A percentile compares a stretch with the other conserved stretches of the same genome.
phyloP scores from a whole-genome alignment of 768 basidiomycete genomes.

The Lepiota brunneoincarnata region DNA sequence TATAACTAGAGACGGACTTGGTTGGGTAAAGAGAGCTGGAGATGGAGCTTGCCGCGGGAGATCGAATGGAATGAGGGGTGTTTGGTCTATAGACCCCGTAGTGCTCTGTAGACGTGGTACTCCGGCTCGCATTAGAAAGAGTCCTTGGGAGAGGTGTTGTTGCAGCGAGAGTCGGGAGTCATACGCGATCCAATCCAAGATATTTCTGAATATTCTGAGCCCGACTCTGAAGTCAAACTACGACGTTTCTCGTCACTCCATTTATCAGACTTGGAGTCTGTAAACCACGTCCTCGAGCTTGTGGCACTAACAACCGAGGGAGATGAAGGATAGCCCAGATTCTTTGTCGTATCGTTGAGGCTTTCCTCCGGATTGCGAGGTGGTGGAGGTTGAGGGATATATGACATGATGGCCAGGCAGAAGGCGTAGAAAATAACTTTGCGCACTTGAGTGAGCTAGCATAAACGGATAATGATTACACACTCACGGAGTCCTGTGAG shows the following conservation, averaged over 20 bases:
- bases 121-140: slow-evolving; percentile 9
- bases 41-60: slow-evolving; percentile 11
- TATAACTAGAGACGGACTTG: neutral
- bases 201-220: slow-evolving; percentile 21
- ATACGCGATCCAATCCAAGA: slow-evolving; percentile 13
- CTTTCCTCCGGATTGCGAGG: slow-evolving; percentile 23
- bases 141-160: neutral
- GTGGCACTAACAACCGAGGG: neutral
- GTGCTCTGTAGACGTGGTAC: neutral
- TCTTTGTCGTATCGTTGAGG: neutral
- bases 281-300: neutral
- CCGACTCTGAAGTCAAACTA: slow-evolving; percentile 17
- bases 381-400: slow-evolving; percentile 22
- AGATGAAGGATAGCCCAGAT: neutral
- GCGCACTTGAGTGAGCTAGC: neutral
- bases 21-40: neutral
- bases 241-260: slow-evolving; percentile 16
- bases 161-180: neutral
- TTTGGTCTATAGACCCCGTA: slow-evolving; percentile 10
- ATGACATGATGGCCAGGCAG: slow-evolving; percentile 26
- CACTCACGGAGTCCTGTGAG: slow-evolving; percentile 33
- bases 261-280: slow-evolving; percentile 9
- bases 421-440: slow-evolving; percentile 28
- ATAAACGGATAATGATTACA: neutral
- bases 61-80: slow-evolving; percentile 12